Percentiles rank a stretch among this genome's conserved stretches.
Conservation (phyloP, 2,329 filamentous ascomycete genomes). For the Fragosphaeria purpurea region DNA sequence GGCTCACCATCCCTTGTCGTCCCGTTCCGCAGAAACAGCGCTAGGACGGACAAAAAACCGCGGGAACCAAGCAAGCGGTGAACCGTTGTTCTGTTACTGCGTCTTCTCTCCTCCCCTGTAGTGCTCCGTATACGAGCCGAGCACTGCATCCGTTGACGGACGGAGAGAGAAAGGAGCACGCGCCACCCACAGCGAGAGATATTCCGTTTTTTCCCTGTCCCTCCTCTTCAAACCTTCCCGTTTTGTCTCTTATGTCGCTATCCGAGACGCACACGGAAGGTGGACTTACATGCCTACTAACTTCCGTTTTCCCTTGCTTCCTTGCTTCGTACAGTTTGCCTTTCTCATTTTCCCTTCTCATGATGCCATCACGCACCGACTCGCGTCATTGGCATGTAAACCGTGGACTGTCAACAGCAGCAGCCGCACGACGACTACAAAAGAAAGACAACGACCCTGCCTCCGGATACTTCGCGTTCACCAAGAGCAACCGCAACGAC, state of each 20-base stretch:
- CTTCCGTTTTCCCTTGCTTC: neutral
- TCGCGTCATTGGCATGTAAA: conserved; percentile 7
- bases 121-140: too few relatives aligned
- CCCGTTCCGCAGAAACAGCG: neutral
- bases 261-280: neutral
- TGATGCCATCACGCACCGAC: conserved; percentile 8
- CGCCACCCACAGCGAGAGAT: too few relatives aligned
- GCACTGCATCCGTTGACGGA: too few relatives aligned
- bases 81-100: neutral
- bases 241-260: neutral
- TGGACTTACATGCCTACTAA: neutral
- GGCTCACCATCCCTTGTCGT: neutral
- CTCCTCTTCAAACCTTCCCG: neutral
- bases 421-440: neutral
- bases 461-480: too few relatives aligned
- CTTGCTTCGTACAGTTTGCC: neutral
- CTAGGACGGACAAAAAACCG: neutral
- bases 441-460: neutral
- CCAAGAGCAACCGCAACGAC: too few relatives aligned
- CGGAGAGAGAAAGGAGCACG: too few relatives aligned
- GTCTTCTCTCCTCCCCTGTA: too few relatives aligned
- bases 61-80: neutral
- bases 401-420: neutral
- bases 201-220: too few relatives aligned
- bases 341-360: neutral